Conservation (phyloP, 257 asterid genomes). For the Primulina eburnea region DNA sequence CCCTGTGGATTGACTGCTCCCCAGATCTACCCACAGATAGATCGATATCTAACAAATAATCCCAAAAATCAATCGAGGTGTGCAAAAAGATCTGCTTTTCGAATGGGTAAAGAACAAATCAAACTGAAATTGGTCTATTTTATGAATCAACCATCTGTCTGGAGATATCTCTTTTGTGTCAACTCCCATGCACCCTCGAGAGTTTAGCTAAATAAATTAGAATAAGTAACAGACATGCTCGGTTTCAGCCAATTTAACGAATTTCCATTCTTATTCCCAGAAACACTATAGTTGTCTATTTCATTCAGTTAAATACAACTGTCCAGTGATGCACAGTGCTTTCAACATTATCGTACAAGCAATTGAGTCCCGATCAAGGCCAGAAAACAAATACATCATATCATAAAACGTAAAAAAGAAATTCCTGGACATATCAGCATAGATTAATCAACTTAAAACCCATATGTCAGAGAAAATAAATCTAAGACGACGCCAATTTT, state of each 20-base stretch:
- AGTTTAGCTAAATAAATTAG: slow-evolving; percentile 19
- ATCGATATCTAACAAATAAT: slow-evolving; percentile 64
- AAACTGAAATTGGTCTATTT: slow-evolving; percentile 6
- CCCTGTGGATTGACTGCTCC: slow-evolving; percentile 87
- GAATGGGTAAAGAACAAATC: not conserved
- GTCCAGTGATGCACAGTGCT: slow-evolving; percentile 14
- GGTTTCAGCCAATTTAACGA: slow-evolving; percentile 2
- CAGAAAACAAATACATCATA: slow-evolving; percentile 1
- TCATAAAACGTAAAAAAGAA: not conserved
- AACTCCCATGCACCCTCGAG: not conserved
- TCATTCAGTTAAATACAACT: slow-evolving; percentile 1
- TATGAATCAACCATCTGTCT: slow-evolving; percentile 2
- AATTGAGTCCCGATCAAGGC: slow-evolving; percentile 8
- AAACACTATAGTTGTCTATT: not conserved
- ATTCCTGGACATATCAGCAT: no score
- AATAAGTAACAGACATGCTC: not conserved
- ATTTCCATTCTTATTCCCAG: slow-evolving; percentile 1
- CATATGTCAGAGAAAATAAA: not conserved
- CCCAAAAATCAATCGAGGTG: not conserved
- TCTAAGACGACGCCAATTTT: no score
- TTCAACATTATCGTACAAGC: not conserved
- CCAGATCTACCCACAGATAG: slow-evolving; percentile 88
- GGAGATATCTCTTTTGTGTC: not conserved
- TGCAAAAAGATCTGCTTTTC: not conserved
- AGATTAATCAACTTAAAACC: no score